Base-by-base conservation (phyloP, 1,284 basidiomycete species). In the Sutorius eximius region DNA sequence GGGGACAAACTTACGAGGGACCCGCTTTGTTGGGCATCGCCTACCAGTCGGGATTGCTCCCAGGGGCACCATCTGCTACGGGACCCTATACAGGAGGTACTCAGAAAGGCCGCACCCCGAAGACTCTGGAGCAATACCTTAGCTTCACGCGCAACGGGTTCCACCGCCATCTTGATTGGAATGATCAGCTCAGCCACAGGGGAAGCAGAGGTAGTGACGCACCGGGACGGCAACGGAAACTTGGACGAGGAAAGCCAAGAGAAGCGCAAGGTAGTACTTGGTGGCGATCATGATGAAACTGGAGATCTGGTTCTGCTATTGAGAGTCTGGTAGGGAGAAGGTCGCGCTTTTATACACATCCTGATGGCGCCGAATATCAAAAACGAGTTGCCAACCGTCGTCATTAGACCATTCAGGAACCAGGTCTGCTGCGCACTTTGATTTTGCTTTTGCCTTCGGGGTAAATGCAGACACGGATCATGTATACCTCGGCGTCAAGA, bases 221-320 rank as follows among this genome's bases (percentile, higher is more conserved):
- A 68, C 68, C 4, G 69, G 69, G 20, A 51, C 2, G 8, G 68
- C 65, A 10, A 59, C n/a, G 0, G 69, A 70, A 32, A 59, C 3
- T 8, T 60, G 66, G 29, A 56, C 12, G 20, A 71, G 43, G 45
- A 53, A 59, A 16, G 55, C 49, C 18, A 68, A 38, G 41, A 71
- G 29, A 52, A 71, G 18, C 11, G 44, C 55, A 10, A 68, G 22
- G 43, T 48, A 64, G 37, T 36, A 66, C 43, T 57, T 71, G 45
- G 56, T 1, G 27, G 53, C 6, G 45, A 56, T 22, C 66, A 67
- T 67, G 55, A 33, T 53, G 48, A 52, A 33, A 43, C 8, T 42
- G 40, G 22, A 40, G 42, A 43, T 18, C 32, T 47, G 50, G 6
- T 30, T 52, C 24, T 27, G 24, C 24, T 27, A 27, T 27, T 27